These are phyloP conservation scores for sweet orange (Citrus sinensis) DNA, from an alignment of 345 rosid species.

Conservation along the genomic window DVS_A1.0 CM039163.1:27552501-27553000, in stretches of 20 bases:
- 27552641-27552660: neutral
- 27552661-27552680: neutral
- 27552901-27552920: conserved; percentile 88
- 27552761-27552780: neutral
- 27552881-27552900: conserved; percentile 10
- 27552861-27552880: neutral
- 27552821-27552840: neutral
- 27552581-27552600: neutral
- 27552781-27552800: neutral
- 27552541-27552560: neutral
- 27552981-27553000: conserved; percentile 98
- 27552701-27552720: neutral
- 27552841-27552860: neutral
- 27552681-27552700: neutral
- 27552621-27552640: neutral
- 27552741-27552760: neutral
- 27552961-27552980: conserved; percentile 97
- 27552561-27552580: neutral
- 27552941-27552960: conserved; percentile 97
- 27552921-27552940: conserved; percentile 70
- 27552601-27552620: neutral
- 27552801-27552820: neutral
- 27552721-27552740: neutral
- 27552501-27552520: neutral
- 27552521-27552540: neutral